Conservation (phyloP, 176 grass and related monocot species). For the Oryza officinalis region DNA sequence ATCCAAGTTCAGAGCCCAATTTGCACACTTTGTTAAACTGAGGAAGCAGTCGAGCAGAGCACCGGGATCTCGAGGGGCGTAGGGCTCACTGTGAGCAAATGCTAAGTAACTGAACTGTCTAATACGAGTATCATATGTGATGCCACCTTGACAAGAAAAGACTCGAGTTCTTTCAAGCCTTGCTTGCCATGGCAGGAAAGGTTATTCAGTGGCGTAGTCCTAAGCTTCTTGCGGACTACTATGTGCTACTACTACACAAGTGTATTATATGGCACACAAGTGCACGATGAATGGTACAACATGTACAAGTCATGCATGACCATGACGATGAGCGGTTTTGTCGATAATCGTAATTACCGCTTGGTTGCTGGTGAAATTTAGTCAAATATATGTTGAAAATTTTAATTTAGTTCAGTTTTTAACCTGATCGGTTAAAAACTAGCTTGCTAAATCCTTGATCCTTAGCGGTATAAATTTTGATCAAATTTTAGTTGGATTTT, state of each 20-base stretch:
- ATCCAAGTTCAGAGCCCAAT: not conserved
- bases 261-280: not conserved
- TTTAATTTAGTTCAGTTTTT: too few relatives aligned
- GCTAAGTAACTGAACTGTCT: not conserved
- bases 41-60: not conserved
- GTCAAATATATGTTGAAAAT: too few relatives aligned
- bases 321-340: too few relatives aligned
- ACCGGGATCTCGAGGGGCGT: constrained; percentile 30
- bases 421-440: too few relatives aligned
- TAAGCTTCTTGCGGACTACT: not conserved
- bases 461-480: too few relatives aligned
- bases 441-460: too few relatives aligned
- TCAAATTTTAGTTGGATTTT: too few relatives aligned
- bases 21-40: not conserved
- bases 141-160: constrained; percentile 26
- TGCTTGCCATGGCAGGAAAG: constrained; percentile 39
- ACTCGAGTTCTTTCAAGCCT: not conserved
- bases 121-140: not conserved
- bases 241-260: too few relatives aligned
- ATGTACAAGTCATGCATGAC: not conserved
- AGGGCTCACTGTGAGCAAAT: not conserved
- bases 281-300: not conserved
- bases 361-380: too few relatives aligned
- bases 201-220: not conserved
- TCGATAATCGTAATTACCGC: too few relatives aligned